Evolutionary conservation across 2,329 filamentous ascomycete species (phyloP).

Genomic region (Colletotrichum ledebouriae): DNA sequence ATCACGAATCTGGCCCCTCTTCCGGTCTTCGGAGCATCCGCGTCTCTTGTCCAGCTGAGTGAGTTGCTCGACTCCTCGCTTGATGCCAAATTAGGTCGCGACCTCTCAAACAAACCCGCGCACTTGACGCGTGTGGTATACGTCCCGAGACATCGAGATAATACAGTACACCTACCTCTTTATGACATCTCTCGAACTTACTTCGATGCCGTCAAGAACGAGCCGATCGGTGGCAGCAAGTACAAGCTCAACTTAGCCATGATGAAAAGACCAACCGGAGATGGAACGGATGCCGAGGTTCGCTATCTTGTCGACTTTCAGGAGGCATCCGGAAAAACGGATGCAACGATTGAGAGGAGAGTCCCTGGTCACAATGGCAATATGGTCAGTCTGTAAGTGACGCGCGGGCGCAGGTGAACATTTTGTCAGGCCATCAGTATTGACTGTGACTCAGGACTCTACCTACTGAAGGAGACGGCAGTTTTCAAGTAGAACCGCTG

Average conservation of each 20-base stretch:
- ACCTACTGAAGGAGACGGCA: not conserved
- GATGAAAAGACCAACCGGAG: constrained; percentile 39
- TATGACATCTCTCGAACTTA: constrained; percentile 40
- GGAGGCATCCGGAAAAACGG: not conserved
- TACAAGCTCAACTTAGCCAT: constrained; percentile 39
- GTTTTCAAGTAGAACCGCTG: constrained; percentile 17
- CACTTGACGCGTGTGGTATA: constrained; percentile 41
- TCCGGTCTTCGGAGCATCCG: constrained; percentile 7
- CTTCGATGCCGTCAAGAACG: constrained; percentile 14
- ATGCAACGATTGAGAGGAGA: constrained; percentile 12
- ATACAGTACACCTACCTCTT: constrained; percentile 37
- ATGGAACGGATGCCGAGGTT: constrained; percentile 39
- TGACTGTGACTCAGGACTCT: constrained; percentile 14
- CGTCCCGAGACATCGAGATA: constrained; percentile 31
- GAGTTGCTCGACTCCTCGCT: constrained; percentile 2
- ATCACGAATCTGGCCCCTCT: constrained; percentile 18
- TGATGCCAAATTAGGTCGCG: constrained; percentile 23
- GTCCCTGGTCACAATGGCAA: not conserved
- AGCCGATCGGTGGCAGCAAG: constrained; percentile 33
- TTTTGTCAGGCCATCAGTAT: no score
- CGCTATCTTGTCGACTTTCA: constrained; percentile 37
- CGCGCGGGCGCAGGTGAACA: not conserved
- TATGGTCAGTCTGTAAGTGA: constrained; percentile 21
- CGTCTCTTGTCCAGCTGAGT: not conserved
- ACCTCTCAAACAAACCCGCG: constrained; percentile 22